Conservation (phyloP, 2,329 filamentous ascomycete species). For the Fusarium caatingaense region DNA sequence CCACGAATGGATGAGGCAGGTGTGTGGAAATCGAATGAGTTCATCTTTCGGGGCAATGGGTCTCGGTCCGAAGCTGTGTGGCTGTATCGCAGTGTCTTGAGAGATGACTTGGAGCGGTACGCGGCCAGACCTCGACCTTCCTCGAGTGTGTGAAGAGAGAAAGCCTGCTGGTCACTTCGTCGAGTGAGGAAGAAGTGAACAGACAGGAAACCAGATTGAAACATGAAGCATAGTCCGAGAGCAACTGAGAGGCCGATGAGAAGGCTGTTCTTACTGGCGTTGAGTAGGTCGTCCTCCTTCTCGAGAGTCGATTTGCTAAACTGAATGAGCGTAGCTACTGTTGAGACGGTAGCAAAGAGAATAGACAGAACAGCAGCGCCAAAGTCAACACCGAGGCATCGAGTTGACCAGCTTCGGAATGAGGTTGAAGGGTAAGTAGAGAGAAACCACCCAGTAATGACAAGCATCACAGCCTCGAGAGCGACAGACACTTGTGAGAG, state of each 20-base stretch:
- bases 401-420: conserved; percentile 41
- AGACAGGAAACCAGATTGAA: conserved; percentile 63
- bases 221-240: conserved; percentile 58
- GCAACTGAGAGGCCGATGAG: conserved; percentile 59
- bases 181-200: conserved; percentile 57
- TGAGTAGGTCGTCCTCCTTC: conserved; percentile 21
- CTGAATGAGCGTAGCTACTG: conserved; percentile 58
- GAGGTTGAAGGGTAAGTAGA: conserved; percentile 48
- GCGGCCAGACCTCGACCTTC: conserved; percentile 38
- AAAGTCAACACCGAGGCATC: conserved; percentile 43
- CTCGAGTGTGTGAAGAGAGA: conserved; percentile 40
- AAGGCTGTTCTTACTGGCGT: conserved; percentile 47
- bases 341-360: conserved; percentile 58
- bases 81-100: conserved; percentile 66
- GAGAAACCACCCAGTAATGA: conserved; percentile 47
- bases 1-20: conserved; percentile 57
- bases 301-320: conserved; percentile 43
- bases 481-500: conserved; percentile 46
- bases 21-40: conserved; percentile 53
- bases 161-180: conserved; percentile 28
- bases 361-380: conserved; percentile 54
- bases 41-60: conserved; percentile 48
- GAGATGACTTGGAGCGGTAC: conserved; percentile 44
- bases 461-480: conserved; percentile 46
- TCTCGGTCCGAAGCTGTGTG: conserved; percentile 54